Evolutionary conservation across 805 yeast species (phyloP), one percentile per base, ranked within the genome.

Genomic region (Wickerhamomyces ciferrii): DNA sequence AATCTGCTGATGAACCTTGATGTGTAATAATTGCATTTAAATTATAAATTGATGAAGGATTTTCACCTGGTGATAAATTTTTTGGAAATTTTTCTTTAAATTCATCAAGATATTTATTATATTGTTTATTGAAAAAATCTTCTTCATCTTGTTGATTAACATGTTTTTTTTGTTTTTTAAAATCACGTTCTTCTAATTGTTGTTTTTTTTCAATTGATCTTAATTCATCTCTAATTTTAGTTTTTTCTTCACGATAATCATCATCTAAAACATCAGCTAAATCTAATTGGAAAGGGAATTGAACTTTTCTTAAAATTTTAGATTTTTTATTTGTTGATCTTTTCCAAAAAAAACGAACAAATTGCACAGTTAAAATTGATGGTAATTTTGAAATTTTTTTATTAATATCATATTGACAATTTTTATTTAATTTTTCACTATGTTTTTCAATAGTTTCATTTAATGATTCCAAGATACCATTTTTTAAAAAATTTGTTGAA

Each of bases 301-400:
- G 87, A 23, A 94, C 99, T 69, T 85, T 89, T 63, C 99, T 83
- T 63, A 94, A 74, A 62, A 94, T 94, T 68, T 94, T 94, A 18
- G 96, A 86, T 70, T 94, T 94, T 67, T 85, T 87, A 53, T 79
- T 80, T 4, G 95, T 87, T 48, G 92, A 96, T 61, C 92, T 79
- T 63, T 92, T 87, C 99, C 99, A 94, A 66, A 82, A 94, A 63
- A 94, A 94, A 61, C 99, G 79, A 51, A 94, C 94, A 67, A 87
- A 94, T 63, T 94, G 96, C 38, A 94, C 89, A 10, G 92, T 87
- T 55, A 94, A 73, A 62, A 84, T 84, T 60, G 87, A 84, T 48
- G 99, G 99, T 53, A 94, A 71, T 61, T 86, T 81, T 1, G 85
- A 77, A 48, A 94, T 84, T 45, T 77, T 66, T 48, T 65, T 69